Evolutionary conservation across 2,329 filamentous ascomycete genomes (phyloP).

Genomic region (Diaporthe capsici): DNA sequence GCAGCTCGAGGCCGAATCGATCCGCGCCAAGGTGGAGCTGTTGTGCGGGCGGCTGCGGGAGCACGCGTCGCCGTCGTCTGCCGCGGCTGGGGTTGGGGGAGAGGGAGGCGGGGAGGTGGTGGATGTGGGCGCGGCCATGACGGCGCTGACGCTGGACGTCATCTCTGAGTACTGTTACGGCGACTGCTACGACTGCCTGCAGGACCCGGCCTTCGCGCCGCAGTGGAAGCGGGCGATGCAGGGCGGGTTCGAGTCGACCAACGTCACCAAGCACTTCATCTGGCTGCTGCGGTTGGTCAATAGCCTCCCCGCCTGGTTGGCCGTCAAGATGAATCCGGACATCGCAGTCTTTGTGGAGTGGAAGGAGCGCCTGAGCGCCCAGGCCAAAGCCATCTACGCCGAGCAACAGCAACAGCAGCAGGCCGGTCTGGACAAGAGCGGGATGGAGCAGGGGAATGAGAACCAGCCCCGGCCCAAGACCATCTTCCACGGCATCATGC

Average conservation of each 20-base stretch:
- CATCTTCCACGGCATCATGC: conserved; percentile 30
- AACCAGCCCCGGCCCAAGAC: conserved; percentile 16
- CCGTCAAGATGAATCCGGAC: conserved; percentile 6
- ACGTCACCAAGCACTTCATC: conserved; percentile 25
- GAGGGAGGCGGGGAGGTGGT: not conserved
- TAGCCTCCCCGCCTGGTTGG: conserved; percentile 40
- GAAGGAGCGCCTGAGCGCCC: not conserved
- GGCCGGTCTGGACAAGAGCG: not conserved
- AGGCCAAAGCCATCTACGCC: conserved; percentile 5
- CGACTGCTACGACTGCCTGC: conserved; percentile 40
- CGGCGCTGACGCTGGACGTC: conserved; percentile 1
- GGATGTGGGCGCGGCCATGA: conserved; percentile 16
- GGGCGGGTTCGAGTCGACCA: conserved; percentile 9
- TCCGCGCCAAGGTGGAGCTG: not conserved
- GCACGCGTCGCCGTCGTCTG: not conserved
- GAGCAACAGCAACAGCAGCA: conserved; percentile 24
- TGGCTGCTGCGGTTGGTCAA: conserved; percentile 8
- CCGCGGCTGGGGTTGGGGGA: not conserved
- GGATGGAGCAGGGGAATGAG: no score
- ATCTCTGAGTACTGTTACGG: conserved; percentile 21
- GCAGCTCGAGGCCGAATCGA: conserved; percentile 5
- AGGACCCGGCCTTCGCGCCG: conserved; percentile 48
- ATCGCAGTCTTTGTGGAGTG: conserved; percentile 13
- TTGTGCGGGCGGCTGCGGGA: not conserved
- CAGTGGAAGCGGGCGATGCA: conserved; percentile 20